Evolutionary conservation across 495 filamentous ascomycete species (phyloP).

Genomic region (Podospora fimiseda): DNA sequence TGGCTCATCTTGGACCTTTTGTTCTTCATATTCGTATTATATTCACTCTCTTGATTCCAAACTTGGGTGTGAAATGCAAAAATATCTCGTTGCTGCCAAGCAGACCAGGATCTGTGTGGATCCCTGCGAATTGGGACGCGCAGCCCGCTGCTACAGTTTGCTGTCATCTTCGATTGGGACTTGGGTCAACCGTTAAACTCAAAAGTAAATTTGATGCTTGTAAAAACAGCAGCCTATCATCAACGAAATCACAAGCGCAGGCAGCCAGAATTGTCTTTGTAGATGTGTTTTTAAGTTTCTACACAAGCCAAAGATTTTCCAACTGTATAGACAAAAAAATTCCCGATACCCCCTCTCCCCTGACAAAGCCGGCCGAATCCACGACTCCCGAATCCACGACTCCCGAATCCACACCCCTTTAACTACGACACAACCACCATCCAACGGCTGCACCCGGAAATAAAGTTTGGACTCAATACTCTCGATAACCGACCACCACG

Average conservation of each 20-base stretch:
- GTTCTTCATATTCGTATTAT: no score
- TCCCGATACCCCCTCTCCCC: not conserved
- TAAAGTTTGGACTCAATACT: not conserved
- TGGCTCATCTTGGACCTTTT: no score
- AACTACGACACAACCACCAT: not conserved
- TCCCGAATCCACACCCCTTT: not conserved
- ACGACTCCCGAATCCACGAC: not conserved
- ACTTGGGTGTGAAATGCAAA: no score
- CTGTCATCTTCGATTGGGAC: conserved; percentile 14
- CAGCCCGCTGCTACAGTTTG: conserved; percentile 1
- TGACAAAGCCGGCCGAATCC: not conserved
- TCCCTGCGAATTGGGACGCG: not conserved
- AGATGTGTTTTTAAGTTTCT: no score
- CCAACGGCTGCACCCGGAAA: not conserved
- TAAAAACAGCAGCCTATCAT: not conserved
- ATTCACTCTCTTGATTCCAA: no score
- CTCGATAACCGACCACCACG: not conserved
- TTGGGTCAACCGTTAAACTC: not conserved
- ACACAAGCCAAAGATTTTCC: no score
- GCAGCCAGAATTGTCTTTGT: not conserved
- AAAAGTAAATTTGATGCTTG: not conserved
- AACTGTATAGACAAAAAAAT: not conserved
- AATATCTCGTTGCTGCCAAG: no score
- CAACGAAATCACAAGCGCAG: not conserved
- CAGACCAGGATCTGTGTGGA: not conserved